Evolutionary conservation across 2,329 filamentous ascomycete genomes (phyloP).

Genomic region (Sporothrix dimorphospora): DNA sequence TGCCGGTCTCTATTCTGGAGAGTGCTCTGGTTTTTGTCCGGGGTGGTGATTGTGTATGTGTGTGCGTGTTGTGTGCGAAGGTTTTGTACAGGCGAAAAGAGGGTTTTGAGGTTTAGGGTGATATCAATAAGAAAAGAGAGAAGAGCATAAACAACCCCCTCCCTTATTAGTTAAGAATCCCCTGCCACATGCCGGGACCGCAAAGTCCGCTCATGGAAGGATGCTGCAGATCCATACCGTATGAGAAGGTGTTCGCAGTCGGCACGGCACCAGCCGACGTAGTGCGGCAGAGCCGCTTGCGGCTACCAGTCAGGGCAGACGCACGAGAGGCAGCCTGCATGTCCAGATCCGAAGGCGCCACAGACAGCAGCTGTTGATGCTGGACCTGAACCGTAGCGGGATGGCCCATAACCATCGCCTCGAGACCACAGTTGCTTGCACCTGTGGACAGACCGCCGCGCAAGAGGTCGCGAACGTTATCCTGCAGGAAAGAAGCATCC

Average conservation of each 20-base stretch:
- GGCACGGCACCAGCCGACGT: constrained; percentile 11
- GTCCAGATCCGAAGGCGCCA: constrained; percentile 14
- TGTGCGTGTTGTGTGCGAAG: constrained; percentile 10
- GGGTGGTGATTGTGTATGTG: background rate
- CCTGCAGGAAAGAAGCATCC: constrained; percentile 61
- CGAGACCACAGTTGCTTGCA: constrained; percentile 40
- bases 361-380: background rate
- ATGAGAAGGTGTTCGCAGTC: constrained; percentile 24
- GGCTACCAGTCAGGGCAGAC: constrained; percentile 51
- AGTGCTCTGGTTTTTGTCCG: background rate
- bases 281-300: constrained; percentile 67
- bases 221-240: constrained; percentile 48
- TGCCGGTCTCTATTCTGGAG: constrained; percentile 8
- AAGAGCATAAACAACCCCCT: constrained; percentile 20
- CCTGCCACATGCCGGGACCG: constrained; percentile 69
- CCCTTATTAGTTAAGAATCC: constrained; percentile 58
- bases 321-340: constrained; percentile 31
- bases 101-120: background rate
- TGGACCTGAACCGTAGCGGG: constrained; percentile 40
- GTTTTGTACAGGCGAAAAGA: background rate
- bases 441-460: constrained; percentile 42
- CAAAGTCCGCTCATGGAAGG: constrained; percentile 54
- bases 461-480: constrained; percentile 68
- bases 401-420: constrained; percentile 43
- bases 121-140: constrained; percentile 30